A percentile compares a stretch with the other conserved stretches of the same genome.
Evolutionary conservation across 208 protist species (phyloP).

Genomic region (Sergeia podlipaevii): DNA sequence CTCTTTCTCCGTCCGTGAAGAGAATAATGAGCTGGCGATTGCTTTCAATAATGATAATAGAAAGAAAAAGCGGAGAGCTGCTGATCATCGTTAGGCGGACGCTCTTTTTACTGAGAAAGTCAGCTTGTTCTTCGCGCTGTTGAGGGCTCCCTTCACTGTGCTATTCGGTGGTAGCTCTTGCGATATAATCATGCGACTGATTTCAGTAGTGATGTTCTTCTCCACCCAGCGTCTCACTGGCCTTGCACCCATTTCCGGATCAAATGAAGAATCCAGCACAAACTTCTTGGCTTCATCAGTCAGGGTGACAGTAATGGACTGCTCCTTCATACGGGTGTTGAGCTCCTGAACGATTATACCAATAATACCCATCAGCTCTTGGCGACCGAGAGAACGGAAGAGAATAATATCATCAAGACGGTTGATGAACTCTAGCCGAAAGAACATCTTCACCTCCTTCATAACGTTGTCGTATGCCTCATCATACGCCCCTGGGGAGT

Average conservation of each 20-base stretch:
- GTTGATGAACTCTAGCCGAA: slow-evolving; percentile 78
- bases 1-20: not conserved
- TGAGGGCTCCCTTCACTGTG: slow-evolving; percentile 49
- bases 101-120: slow-evolving; percentile 59
- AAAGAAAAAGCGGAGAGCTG: slow-evolving; percentile 9
- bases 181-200: slow-evolving; percentile 84
- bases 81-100: not conserved
- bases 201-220: slow-evolving; percentile 84
- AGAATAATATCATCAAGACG: slow-evolving; percentile 72
- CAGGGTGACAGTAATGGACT: slow-evolving; percentile 46
- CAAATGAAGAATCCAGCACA: slow-evolving; percentile 62
- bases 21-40: not conserved
- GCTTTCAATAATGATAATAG: not conserved
- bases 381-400: slow-evolving; percentile 35
- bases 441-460: slow-evolving; percentile 34
- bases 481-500: slow-evolving; percentile 27
- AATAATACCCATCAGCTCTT: slow-evolving; percentile 44
- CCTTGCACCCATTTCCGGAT: slow-evolving; percentile 89
- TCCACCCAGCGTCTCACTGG: slow-evolving; percentile 88
- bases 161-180: slow-evolving; percentile 72
- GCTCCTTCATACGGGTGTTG: slow-evolving; percentile 60
- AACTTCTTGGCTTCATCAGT: slow-evolving; percentile 63
- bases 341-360: slow-evolving; percentile 50
- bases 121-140: slow-evolving; percentile 34
- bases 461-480: slow-evolving; percentile 31